These are phyloP conservation scores for Ascochyta pisi DNA, from an alignment of 2,329 filamentous ascomycete genomes.

Conservation along the genomic window DNA sequence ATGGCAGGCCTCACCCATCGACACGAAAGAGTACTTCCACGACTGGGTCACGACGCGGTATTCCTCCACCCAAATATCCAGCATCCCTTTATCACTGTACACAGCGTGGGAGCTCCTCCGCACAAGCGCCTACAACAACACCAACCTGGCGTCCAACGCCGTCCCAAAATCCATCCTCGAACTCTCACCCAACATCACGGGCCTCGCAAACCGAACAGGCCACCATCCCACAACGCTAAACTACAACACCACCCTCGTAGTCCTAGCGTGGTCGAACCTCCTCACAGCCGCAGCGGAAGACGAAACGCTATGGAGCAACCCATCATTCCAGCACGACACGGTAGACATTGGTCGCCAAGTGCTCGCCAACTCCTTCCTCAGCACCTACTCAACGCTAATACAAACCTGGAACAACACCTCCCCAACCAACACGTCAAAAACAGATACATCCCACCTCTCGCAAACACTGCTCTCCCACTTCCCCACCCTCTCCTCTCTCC, in stretches of 20 bases:
- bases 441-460: background rate
- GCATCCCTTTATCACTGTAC: slow-evolving; percentile 43
- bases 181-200: slow-evolving; percentile 52
- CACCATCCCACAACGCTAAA: slow-evolving; percentile 53
- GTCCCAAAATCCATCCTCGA: slow-evolving; percentile 58
- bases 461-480: slow-evolving; percentile 23
- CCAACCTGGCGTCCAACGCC: slow-evolving; percentile 50
- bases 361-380: slow-evolving; percentile 56
- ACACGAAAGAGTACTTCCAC: slow-evolving; percentile 55
- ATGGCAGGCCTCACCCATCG: slow-evolving; percentile 54
- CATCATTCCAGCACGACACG: slow-evolving; percentile 56
- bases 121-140: slow-evolving; percentile 58
- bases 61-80: slow-evolving; percentile 3
- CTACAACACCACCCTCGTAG: slow-evolving; percentile 51
- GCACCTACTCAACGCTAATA: slow-evolving; percentile 50
- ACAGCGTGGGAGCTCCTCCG: slow-evolving; percentile 57
- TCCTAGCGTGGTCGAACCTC: slow-evolving; percentile 51
- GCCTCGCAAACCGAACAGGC: slow-evolving; percentile 51
- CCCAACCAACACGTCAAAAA: slow-evolving; percentile 12
- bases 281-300: slow-evolving; percentile 46
- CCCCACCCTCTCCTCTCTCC: slow-evolving; percentile 51
- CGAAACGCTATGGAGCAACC: slow-evolving; percentile 49
- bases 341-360: slow-evolving; percentile 60
- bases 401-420: slow-evolving; percentile 40
- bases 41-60: slow-evolving; percentile 57